These are phyloP conservation scores for Blumeriella jaapii DNA, from an alignment of 2,329 filamentous ascomycete species.

Conservation along the genomic window DNA sequence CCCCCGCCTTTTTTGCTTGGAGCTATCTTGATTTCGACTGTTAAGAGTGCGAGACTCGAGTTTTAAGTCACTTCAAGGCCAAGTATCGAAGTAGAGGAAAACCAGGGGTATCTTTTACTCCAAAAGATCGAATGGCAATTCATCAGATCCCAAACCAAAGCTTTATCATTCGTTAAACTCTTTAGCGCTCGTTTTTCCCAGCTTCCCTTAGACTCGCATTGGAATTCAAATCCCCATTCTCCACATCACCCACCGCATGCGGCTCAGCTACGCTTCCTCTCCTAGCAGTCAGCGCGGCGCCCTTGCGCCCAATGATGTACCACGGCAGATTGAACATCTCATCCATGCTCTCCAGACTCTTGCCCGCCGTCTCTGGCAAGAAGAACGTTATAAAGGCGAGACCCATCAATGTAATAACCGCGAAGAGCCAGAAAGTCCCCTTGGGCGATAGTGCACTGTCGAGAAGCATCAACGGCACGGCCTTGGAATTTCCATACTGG, in stretches of 20 bases:
- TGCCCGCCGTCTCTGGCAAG: conserved; percentile 60
- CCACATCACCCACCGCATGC: conserved; percentile 27
- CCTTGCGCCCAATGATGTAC: conserved; percentile 54
- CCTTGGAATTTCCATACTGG: conserved; percentile 66
- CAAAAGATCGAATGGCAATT: no score
- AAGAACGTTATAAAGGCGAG: conserved; percentile 61
- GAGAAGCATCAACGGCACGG: conserved; percentile 65
- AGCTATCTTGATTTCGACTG: no score
- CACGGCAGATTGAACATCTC: conserved; percentile 60
- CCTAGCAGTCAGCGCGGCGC: conserved; percentile 31
- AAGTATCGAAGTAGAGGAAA: no score
- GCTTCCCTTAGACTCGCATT: conserved; percentile 21
- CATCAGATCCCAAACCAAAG: no score
- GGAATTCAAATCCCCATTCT: conserved; percentile 32
- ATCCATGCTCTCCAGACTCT: conserved; percentile 59
- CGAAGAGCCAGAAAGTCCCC: conserved; percentile 72
- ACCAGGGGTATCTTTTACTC: no score
- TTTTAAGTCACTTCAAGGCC: no score
- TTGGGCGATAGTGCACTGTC: conserved; percentile 32
- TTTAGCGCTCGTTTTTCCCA: conserved; percentile 13
- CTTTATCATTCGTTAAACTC: conserved; percentile 25
- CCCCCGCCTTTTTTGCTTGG: no score
- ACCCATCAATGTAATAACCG: conserved; percentile 54
- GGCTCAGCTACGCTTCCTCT: conserved; percentile 39
- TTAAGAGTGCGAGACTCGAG: no score